phyloP scores from a whole-genome alignment of 2,329 filamentous ascomycete species.

The Colletotrichum shisoi region DNA sequence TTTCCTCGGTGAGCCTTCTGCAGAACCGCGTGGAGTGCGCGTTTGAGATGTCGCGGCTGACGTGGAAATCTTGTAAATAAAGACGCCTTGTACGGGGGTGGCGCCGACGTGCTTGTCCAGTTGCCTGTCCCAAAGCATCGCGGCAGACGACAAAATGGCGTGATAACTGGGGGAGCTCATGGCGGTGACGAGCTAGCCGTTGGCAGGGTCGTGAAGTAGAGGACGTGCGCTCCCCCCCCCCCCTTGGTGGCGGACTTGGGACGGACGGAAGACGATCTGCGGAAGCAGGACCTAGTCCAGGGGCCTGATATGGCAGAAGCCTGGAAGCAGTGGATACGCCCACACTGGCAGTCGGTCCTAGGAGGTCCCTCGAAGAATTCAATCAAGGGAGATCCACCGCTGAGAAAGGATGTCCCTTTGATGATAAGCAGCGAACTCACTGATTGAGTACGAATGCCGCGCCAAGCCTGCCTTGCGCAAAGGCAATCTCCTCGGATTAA shows the following conservation, averaged over 20 bases:
- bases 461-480: constrained; percentile 17
- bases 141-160: constrained; percentile 34
- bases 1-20: background rate
- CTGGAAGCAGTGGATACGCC: constrained; percentile 19
- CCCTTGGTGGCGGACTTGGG: constrained; percentile 30
- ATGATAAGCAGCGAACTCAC: constrained; percentile 28
- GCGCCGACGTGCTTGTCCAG: constrained; percentile 4
- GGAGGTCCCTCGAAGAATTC: constrained; percentile 5
- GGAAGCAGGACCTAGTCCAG: constrained; percentile 20
- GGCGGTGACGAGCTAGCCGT: constrained; percentile 32
- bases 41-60: constrained; percentile 13
- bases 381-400: constrained; percentile 24
- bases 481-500: constrained; percentile 2
- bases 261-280: constrained; percentile 32
- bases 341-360: constrained; percentile 12
- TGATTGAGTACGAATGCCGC: constrained; percentile 12
- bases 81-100: background rate
- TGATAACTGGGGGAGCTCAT: constrained; percentile 34
- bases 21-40: background rate
- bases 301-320: constrained; percentile 16
- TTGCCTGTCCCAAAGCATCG: constrained; percentile 12
- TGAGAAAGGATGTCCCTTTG: constrained; percentile 6
- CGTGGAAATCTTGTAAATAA: constrained; percentile 1
- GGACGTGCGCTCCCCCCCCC: constrained; percentile 23
- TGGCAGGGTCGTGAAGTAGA: constrained; percentile 22